Evolutionary conservation across 164 flowering plant species (phyloP).

Genomic region (Platanus orientalis): DNA sequence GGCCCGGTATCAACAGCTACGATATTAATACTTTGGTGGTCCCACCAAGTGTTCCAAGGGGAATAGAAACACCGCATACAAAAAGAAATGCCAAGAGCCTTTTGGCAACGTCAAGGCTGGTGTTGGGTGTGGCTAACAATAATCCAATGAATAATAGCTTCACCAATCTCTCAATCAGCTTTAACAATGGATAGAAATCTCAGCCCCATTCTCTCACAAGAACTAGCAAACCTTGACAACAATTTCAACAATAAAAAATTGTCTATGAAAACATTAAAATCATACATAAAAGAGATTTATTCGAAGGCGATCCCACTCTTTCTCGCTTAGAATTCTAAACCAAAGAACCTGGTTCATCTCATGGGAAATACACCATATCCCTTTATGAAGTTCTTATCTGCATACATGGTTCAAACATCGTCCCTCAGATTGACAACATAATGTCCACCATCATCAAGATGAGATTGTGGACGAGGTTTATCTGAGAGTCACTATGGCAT

Average conservation of each 20-base stretch:
- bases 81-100: too few species aligned
- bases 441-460: constrained; percentile 70
- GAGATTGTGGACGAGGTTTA: constrained; percentile 87
- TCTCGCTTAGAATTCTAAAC: constrained; percentile 67
- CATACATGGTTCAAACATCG: constrained; percentile 74
- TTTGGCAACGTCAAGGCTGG: too few species aligned
- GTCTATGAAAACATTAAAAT: constrained; percentile 87
- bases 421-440: constrained; percentile 74
- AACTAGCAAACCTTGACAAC: not conserved
- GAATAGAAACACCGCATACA: too few species aligned
- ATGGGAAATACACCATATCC: constrained; percentile 78
- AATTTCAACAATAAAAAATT: constrained; percentile 17
- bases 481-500: constrained; percentile 66
- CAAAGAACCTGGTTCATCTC: constrained; percentile 13
- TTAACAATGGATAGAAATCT: constrained; percentile 38
- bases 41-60: too few species aligned
- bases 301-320: constrained; percentile 71
- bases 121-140: too few species aligned
- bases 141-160: too few species aligned
- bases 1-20: too few species aligned
- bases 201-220: constrained; percentile 32
- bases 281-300: constrained; percentile 78
- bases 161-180: too few species aligned
- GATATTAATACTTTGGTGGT: too few species aligned
- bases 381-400: constrained; percentile 86